Evolutionary conservation across 2,329 filamentous ascomycete genomes (phyloP).

Genomic region (Trichoderma endophyticum): DNA sequence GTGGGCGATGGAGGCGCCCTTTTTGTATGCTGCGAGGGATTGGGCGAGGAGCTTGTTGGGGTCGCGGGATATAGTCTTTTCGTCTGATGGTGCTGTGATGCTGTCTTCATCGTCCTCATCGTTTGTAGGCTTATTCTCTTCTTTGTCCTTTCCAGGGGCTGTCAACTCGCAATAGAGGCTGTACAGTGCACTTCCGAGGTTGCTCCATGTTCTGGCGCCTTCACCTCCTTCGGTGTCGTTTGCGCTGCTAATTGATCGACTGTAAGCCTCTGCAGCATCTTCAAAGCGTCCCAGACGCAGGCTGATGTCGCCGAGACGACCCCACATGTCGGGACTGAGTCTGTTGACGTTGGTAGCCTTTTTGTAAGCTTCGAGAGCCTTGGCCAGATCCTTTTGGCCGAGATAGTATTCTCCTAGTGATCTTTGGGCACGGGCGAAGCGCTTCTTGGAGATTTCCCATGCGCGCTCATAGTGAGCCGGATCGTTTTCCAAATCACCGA

Average conservation of each 20-base stretch:
- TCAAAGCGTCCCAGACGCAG: constrained; percentile 74
- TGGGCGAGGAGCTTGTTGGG: constrained; percentile 65
- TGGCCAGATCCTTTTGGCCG: constrained; percentile 59
- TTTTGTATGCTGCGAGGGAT: constrained; percentile 80
- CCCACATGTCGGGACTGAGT: constrained; percentile 82
- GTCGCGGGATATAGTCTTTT: constrained; percentile 36
- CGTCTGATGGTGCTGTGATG: constrained; percentile 23
- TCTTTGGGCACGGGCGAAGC: constrained; percentile 83
- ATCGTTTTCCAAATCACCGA: constrained; percentile 82
- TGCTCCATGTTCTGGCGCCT: constrained; percentile 92
- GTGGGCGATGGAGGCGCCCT: constrained; percentile 77
- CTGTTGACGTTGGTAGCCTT: constrained; percentile 76
- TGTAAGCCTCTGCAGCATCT: constrained; percentile 79
- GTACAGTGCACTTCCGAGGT: constrained; percentile 80
- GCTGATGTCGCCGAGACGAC: constrained; percentile 82
- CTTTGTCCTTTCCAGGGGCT: constrained; percentile 35
- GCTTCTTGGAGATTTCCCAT: constrained; percentile 77
- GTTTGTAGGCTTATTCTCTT: neutral
- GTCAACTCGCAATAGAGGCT: constrained; percentile 59
- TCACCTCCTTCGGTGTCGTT: constrained; percentile 68
- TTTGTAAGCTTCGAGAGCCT: constrained; percentile 73
- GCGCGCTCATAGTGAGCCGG: constrained; percentile 75
- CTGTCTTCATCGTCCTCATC: constrained; percentile 30
- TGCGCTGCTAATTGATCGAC: constrained; percentile 67
- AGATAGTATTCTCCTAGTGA: constrained; percentile 80